Percentiles rank a stretch among this genome's conserved stretches.
Evolutionary conservation across 75 land plant species (phyloP).

Genomic region (Pinus taeda): DNA sequence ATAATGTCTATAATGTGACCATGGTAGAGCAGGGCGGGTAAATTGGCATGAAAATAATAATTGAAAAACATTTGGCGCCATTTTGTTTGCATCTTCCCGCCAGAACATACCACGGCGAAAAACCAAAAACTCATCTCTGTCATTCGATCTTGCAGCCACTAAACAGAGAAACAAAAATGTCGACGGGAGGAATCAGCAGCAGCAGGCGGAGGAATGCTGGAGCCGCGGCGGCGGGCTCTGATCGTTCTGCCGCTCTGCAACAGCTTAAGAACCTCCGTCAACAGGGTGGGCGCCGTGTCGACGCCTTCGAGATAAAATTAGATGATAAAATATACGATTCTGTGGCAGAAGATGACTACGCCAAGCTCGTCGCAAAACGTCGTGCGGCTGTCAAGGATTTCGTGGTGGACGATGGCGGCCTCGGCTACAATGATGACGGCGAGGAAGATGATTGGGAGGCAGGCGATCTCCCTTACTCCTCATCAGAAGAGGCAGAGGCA

Average conservation of each 20-base stretch:
- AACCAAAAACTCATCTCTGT: no score
- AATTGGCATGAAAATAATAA: no score
- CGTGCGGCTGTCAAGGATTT: conserved; percentile 56
- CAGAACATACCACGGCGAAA: no score
- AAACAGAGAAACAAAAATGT: neutral
- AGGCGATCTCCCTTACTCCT: conserved; percentile 18
- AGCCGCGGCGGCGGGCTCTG: conserved; percentile 16
- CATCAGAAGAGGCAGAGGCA: conserved; percentile 35
- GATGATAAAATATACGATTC: conserved; percentile 90
- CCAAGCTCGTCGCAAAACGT: conserved; percentile 66
- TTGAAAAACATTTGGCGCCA: no score
- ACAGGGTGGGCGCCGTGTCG: conserved; percentile 58
- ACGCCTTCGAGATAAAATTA: conserved; percentile 58
- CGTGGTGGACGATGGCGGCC: conserved; percentile 79
- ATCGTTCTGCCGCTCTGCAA: conserved; percentile 61
- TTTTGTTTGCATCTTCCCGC: no score
- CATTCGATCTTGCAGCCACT: no score
- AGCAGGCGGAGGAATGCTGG: conserved; percentile 31
- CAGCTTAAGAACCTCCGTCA: conserved; percentile 59
- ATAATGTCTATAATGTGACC: no score
- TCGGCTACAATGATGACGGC: conserved; percentile 83
- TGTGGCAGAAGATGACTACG: conserved; percentile 80
- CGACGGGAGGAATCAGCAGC: conserved; percentile 7
- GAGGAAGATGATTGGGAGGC: conserved; percentile 90
- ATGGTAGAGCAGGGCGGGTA: no score